Evolutionary conservation across 2,329 filamentous ascomycete species (phyloP).

Genomic region (Sarocladium kiliense): DNA sequence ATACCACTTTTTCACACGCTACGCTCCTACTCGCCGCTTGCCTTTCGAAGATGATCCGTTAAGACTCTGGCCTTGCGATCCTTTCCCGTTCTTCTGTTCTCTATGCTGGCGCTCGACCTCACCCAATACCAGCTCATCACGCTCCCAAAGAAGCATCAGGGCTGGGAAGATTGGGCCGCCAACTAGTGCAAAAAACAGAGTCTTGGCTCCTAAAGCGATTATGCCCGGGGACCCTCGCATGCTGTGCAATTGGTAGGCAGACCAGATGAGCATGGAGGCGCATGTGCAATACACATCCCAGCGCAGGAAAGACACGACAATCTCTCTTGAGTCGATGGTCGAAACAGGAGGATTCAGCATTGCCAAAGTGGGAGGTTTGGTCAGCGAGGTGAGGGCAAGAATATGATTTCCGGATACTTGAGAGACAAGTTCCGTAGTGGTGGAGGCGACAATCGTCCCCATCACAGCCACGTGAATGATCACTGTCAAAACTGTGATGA

Average conservation of each 20-base stretch:
- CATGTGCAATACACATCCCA: slow-evolving; percentile 12
- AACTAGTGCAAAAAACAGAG: neutral
- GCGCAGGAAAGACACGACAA: slow-evolving; percentile 10
- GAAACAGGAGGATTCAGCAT: slow-evolving; percentile 8
- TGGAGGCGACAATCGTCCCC: slow-evolving; percentile 3
- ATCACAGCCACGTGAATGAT: slow-evolving; percentile 5
- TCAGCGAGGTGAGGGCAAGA: slow-evolving; percentile 10
- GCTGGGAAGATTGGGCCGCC: slow-evolving; percentile 11
- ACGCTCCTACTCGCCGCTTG: too few species aligned
- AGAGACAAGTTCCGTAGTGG: neutral
- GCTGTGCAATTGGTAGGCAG: slow-evolving; percentile 3
- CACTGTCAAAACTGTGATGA: slow-evolving; percentile 1
- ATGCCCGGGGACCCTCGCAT: neutral
- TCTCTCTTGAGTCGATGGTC: slow-evolving; percentile 1
- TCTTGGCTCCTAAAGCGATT: neutral
- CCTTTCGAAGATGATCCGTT: too few species aligned
- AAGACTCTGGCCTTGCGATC: neutral
- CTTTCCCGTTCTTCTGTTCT: neutral
- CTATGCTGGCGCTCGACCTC: neutral
- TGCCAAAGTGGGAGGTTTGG: slow-evolving; percentile 5
- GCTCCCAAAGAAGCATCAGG: slow-evolving; percentile 10
- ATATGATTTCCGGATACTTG: neutral
- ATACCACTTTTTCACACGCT: too few species aligned
- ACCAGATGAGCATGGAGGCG: slow-evolving; percentile 9
- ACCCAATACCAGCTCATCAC: slow-evolving; percentile 8